Conservation (phyloP, 306 rosid genomes). For the Leucaena leucocephala region DNA sequence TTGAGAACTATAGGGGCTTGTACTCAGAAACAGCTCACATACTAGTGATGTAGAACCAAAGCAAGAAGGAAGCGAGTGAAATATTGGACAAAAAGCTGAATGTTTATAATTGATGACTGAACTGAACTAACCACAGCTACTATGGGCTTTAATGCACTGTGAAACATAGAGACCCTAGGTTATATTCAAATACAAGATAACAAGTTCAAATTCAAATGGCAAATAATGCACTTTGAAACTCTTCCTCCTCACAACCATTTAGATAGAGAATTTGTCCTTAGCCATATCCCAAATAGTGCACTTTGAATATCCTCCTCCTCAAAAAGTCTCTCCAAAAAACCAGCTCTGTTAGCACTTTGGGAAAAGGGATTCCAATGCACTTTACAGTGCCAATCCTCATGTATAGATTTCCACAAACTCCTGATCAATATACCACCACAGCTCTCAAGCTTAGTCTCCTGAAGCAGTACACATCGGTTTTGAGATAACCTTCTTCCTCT, state of each 20-base stretch:
- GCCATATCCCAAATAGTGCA: not conserved
- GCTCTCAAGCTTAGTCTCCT: not conserved
- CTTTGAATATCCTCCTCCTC: not conserved
- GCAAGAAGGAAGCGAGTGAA: not conserved
- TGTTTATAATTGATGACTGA: not conserved
- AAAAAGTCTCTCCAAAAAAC: not conserved
- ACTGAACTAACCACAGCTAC: not conserved
- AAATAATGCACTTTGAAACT: not conserved
- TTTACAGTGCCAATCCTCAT: not conserved
- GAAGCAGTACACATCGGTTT: not conserved
- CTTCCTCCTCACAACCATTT: not conserved
- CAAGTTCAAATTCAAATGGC: not conserved
- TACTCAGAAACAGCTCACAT: conserved; percentile 14
- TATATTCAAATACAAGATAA: not conserved
- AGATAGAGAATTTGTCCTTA: not conserved
- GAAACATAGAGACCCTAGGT: not conserved
- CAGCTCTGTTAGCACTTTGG: not conserved
- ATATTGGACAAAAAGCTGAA: not conserved
- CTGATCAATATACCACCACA: not conserved
- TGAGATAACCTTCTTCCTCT: not conserved
- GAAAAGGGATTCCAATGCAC: not conserved
- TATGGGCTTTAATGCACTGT: not conserved
- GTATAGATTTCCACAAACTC: not conserved
- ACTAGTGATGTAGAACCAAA: not conserved
- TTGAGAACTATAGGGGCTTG: not conserved